Evolutionary conservation across 1,139 yeast genomes (phyloP), one percentile per base, ranked within the genome.

Genomic region (Taphrina sp.): DNA sequence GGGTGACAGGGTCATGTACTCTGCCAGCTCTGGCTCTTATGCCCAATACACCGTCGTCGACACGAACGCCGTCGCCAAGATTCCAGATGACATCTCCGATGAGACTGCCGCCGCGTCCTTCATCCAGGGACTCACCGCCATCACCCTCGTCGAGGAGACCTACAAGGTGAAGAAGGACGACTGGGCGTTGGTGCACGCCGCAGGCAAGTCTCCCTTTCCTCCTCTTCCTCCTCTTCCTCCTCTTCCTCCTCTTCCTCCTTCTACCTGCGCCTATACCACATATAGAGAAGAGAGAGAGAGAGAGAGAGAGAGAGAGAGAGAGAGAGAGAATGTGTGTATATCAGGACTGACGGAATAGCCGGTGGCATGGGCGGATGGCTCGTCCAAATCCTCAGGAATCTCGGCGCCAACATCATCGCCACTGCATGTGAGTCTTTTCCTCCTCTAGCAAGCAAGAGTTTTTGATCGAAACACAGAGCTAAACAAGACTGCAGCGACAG

Each of bases 321-420:
- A n/a, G n/a, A n/a, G n/a, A n/a, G n/a, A n/a, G n/a, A n/a, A n/a
- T n/a, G n/a, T n/a, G n/a, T n/a, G n/a, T n/a, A n/a, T n/a, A n/a
- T n/a, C n/a, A n/a, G n/a, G n/a, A n/a, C n/a, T n/a, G n/a, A n/a
- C n/a, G n/a, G n/a, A n/a, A n/a, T n/a, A n/a, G 95, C 96, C 5
- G 96, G 96, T 51, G 96, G 96, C 58, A 92, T 86, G 52, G 96
- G 96, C 1, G 75, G 79, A 54, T 63, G 86, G 14, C 69, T 87
- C 56, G 75, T 76, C 42, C 96, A 88, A 69, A 71, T 88, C 69
- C 72, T 82, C 53, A 67, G 75, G 31, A 70, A 69, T 24, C 73
- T 73, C 52, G 95, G 95, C 23, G 96, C 88, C 2, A 81, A 79
- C 60, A 90, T 82, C 47, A 88, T 90, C 70, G 96, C 94, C 2